Evolutionary conservation across 495 filamentous ascomycete species (phyloP), one percentile per base, ranked within the genome.

Genomic region (Talaromyces ruber): DNA sequence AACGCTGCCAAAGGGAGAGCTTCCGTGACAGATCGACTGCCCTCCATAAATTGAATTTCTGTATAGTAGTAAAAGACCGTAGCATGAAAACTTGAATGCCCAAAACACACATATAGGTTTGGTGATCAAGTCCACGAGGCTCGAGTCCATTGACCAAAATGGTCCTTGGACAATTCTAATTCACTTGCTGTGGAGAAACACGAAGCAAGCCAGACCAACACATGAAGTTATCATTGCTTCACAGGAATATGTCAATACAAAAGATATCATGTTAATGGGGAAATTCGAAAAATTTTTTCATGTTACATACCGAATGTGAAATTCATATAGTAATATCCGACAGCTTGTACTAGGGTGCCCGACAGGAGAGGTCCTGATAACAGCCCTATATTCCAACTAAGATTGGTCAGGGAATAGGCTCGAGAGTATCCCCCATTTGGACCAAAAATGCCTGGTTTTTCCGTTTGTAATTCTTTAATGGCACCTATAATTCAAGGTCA

Each of bases 391-490:
- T 70, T 74, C 62, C 68, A 78, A 24, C 66, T 71, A 60, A 79
- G 68, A 30, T 68, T 71, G 28, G 71, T 70, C 18, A 79, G 47
- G 1, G 75, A 66, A 45, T 74, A 64, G 14, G 72, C 76, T 30
- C 73, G 71, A 7, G 77, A 76, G 26, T 74, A 74, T 1, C 73
- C 74, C 3, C 72, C 74, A 26, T 72, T 64, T 1, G 63, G 64
- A 7, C 76, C 74, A 24, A 75, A 75, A 28, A 73, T 67, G 0
- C 72, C 72, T 0, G 71, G 74, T 8, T 71, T 18, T 2, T 64
- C 39, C 0, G 34, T 54, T 32, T 71, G 64, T 0, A 70, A n/a
- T 4, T 69, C 65, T 24, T 76, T 68, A 12, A 79, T 64, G 0
- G 67, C 63, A 50, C 63, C 70, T 70, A 51, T 11, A 25, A 39